Conservation (phyloP, 2,329 filamentous ascomycete species). For the Monosporascus sp. region DNA sequence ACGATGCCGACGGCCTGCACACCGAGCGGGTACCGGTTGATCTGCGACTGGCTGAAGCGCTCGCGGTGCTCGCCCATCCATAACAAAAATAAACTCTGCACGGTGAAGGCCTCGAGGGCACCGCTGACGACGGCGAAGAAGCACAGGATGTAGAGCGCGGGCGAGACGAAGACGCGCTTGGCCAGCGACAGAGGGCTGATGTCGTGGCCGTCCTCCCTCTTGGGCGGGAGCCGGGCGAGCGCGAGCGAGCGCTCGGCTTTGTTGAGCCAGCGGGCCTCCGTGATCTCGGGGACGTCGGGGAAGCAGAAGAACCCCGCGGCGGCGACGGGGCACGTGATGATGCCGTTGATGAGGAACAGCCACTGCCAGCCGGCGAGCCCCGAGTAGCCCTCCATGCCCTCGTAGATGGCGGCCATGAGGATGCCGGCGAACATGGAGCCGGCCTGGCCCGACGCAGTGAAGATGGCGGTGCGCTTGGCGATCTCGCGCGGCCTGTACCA, state of each 20-base stretch:
- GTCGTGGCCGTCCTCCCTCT: too few relatives aligned
- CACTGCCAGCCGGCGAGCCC: constrained; percentile 40
- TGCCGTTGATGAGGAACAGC: constrained; percentile 42
- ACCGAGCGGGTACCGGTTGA: neutral
- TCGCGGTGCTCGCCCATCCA: neutral
- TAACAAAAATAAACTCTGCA: neutral
- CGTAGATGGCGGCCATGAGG: constrained; percentile 42
- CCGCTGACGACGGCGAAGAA: too few relatives aligned
- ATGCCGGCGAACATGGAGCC: constrained; percentile 44
- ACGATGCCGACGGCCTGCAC: constrained; percentile 15
- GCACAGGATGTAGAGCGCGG: too few relatives aligned
- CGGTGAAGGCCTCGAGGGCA: constrained; percentile 8
- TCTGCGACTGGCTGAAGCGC: too few relatives aligned
- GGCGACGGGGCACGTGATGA: constrained; percentile 24
- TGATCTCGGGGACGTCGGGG: constrained; percentile 15
- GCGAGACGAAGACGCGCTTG: too few relatives aligned
- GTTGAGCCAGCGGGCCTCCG: neutral
- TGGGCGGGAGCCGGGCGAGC: too few relatives aligned
- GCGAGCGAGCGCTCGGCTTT: too few relatives aligned
- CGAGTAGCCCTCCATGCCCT: constrained; percentile 37
- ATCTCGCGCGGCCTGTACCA: constrained; percentile 27
- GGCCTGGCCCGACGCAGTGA: constrained; percentile 40
- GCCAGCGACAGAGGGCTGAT: too few relatives aligned
- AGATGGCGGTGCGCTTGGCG: constrained; percentile 42
- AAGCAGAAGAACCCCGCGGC: constrained; percentile 37